phyloP scores from a whole-genome alignment of 805 yeast species.

The Lipomyces starkeyi region DNA sequence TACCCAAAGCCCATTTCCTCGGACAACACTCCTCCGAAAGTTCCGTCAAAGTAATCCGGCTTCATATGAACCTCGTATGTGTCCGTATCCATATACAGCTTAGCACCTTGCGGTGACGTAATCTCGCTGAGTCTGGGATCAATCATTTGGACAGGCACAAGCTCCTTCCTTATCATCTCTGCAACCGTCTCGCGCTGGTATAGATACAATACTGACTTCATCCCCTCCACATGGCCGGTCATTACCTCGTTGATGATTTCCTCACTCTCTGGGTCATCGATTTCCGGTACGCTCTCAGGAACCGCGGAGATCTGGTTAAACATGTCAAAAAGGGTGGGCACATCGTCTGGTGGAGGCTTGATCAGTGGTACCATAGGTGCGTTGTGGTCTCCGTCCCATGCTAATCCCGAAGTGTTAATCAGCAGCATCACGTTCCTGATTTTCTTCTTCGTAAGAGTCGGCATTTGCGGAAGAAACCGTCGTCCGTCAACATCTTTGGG shows the following conservation, averaged over 20 bases:
- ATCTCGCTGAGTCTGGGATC: slow-evolving; percentile 48
- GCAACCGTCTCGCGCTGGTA: slow-evolving; percentile 67
- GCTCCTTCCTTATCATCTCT: slow-evolving; percentile 64
- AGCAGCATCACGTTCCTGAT: slow-evolving; percentile 13
- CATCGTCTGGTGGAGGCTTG: slow-evolving; percentile 44
- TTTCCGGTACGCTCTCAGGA: slow-evolving; percentile 31
- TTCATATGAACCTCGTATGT: slow-evolving; percentile 43
- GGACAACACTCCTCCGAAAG: slow-evolving; percentile 68
- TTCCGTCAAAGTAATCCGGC: slow-evolving; percentile 55
- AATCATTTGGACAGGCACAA: slow-evolving; percentile 44
- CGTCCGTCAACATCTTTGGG: slow-evolving; percentile 35
- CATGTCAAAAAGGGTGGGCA: slow-evolving; percentile 33
- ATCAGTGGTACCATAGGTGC: slow-evolving; percentile 12
- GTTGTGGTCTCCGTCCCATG: slow-evolving; percentile 31
- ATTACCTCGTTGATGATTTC: slow-evolving; percentile 41
- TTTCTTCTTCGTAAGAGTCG: slow-evolving; percentile 18
- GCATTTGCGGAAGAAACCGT: slow-evolving; percentile 20
- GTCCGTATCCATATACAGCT: slow-evolving; percentile 49
- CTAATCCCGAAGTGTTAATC: slow-evolving; percentile 17
- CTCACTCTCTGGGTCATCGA: slow-evolving; percentile 35
- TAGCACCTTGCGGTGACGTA: slow-evolving; percentile 37
- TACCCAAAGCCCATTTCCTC: slow-evolving; percentile 65
- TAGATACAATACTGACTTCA: slow-evolving; percentile 58
- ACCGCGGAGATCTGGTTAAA: slow-evolving; percentile 33
- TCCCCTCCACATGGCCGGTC: slow-evolving; percentile 52